Evolutionary conservation across 139 green algal species (phyloP), one percentile per base, ranked within the genome.

Genomic region (Tetradesmus obliquus): DNA sequence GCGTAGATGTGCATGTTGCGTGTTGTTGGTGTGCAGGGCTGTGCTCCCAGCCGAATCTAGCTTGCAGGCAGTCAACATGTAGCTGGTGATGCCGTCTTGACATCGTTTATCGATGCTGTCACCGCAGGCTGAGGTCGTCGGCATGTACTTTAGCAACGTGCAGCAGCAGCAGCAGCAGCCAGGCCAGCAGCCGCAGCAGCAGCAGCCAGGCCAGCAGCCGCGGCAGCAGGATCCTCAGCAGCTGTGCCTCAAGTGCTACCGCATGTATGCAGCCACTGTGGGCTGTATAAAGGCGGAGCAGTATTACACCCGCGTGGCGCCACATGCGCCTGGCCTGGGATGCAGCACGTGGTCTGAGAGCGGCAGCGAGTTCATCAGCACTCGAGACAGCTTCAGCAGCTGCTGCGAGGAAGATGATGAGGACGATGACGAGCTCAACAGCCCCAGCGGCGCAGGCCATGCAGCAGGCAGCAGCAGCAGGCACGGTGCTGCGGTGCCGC

Each of bases 361-460:
- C 45, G 84, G 84, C 71, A 93, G 88, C 3, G 95, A 96, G 69
- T 95, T 95, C 87, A 92, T 96, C 89, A 93, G 82, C 93, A 96
- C 93, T 0, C 93, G 93, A 13, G 95, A 93, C 88, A 94, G 89
- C 88, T 96, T 96, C 90, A 94, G 90, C 89, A 95, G 92, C 66
- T 91, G 86, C 58, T 45, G 71, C 6, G 86, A 66, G 9, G 76
- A 82, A 20, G 86, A 81, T 12, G 86, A 90, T 13, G 76, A 60
- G 10, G 71, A 88, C 22, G 84, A 88, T 57, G 84, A 79, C 19
- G 55, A 53, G 55, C 2, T 24, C 84, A 32, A 58, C 84, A 88
- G 84, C 84, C n/a, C 57, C 57, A 24, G 57, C 66, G 66, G 66
- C 8, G 66, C 66, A 76, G 66, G 9, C 0, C 74, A 82, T 6